Conservation (phyloP, 2,329 filamentous ascomycete species). For the Purpureocillium lavendulum region DNA sequence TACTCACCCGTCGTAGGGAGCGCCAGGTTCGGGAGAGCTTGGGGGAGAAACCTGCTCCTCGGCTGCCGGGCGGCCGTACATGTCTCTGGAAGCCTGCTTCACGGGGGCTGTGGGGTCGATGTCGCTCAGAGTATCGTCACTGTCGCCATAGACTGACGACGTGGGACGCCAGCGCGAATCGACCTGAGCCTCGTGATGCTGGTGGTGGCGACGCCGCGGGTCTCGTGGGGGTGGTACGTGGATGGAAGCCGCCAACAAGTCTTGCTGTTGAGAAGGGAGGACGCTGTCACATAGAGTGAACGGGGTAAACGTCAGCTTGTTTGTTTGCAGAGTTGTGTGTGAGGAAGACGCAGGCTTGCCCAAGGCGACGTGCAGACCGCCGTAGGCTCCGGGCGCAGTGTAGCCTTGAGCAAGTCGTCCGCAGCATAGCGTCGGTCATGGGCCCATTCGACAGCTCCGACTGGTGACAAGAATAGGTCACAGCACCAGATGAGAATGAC, state of each 20-base stretch:
- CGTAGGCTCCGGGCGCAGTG: too few relatives aligned
- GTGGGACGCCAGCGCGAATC: slow-evolving; percentile 34
- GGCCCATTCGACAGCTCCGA: too few relatives aligned
- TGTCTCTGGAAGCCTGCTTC: slow-evolving; percentile 16
- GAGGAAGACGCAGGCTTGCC: too few relatives aligned
- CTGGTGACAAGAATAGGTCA: too few relatives aligned
- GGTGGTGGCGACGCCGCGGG: slow-evolving; percentile 20
- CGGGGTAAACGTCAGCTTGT: slow-evolving; percentile 5
- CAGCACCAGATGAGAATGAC: too few relatives aligned
- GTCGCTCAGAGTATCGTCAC: slow-evolving; percentile 22
- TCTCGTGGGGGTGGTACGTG: slow-evolving; percentile 27
- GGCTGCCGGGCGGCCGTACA: slow-evolving; percentile 25
- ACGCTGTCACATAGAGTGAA: slow-evolving; percentile 3
- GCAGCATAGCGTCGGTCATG: background rate
- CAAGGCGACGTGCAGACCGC: too few relatives aligned
- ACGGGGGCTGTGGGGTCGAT: slow-evolving; percentile 26
- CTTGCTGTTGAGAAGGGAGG: slow-evolving; percentile 9
- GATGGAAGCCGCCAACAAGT: slow-evolving; percentile 14
- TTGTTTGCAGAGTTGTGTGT: background rate
- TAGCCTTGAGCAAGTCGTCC: background rate
- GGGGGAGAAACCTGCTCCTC: slow-evolving; percentile 44
- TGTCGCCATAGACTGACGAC: slow-evolving; percentile 48
- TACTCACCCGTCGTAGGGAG: slow-evolving; percentile 32
- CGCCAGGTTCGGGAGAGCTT: slow-evolving; percentile 43
- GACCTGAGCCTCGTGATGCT: slow-evolving; percentile 9